Base-by-base conservation (phyloP, 1,139 yeast species). In the Suhomyces coccinellae region DNA sequence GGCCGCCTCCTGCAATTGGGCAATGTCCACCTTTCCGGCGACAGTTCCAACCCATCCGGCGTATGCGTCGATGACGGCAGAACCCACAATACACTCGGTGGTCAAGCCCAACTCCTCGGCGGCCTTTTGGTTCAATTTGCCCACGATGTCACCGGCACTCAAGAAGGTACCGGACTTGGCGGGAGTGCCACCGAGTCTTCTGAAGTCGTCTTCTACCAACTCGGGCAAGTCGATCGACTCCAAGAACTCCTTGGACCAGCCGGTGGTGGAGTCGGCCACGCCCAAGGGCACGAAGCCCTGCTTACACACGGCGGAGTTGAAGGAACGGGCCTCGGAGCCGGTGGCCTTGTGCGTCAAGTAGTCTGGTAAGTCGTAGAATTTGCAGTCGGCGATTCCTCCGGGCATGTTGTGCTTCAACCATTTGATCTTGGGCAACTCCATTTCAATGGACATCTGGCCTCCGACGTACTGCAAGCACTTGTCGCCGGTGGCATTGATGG, bases 31-130 rank as follows among this genome's bases (percentile, higher is more conserved):
- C 56, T 83, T 82, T 2, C 95, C 96, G 27, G 97, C 99, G 46
- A 91, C 97, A 0, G 99, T 93, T 46, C 99, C 99, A 47, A 93
- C 82, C 98, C 98, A 93, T 42, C 99, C 99, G 9, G 98, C 96
- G 61, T 93, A 93, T 11, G 98, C 98, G 65, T 93, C 99, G 59
- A 93, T 93, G 31, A 93, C 96, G 56, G 97, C 97, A 2, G 95
- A 83, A 7, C 97, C 97, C 34, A 93, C 98, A 33, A 83, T 81
- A 67, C 95, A 87, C 45, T 78, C 77, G 24, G 85, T 77, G 11
- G 93, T 79, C 52, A 93, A 76, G 3, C 98, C 98, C 59, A 93
- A 74, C 44, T 88, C 90, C 38, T 76, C 78, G n/a, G 97, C 97
- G 2, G 96, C 80, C 40, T 69, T 58, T 15, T 70, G 68, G 20